A percentile compares a stretch with the other conserved stretches of the same genome.
Conservation (phyloP, 2,329 filamentous ascomycete genomes). For the Trichoderma sp. region DNA sequence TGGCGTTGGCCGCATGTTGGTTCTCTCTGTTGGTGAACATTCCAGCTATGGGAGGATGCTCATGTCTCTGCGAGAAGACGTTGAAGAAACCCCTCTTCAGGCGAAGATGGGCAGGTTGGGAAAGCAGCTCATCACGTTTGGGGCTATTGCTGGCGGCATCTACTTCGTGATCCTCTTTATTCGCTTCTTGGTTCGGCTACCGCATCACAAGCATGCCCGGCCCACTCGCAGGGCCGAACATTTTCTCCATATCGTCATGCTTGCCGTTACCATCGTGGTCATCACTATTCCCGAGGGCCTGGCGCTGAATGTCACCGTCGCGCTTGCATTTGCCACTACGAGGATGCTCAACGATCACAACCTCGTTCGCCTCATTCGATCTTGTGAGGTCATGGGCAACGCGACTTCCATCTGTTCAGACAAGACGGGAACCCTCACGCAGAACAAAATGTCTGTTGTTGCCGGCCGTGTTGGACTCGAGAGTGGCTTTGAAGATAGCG, state of each 20-base stretch:
- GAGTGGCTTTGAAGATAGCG: conserved; percentile 44
- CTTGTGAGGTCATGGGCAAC: conserved; percentile 68
- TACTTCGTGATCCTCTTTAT: conserved; percentile 50
- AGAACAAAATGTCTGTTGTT: conserved; percentile 66
- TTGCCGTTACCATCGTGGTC: conserved; percentile 62
- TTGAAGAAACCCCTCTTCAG: conserved; percentile 77
- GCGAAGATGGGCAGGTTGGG: conserved; percentile 76
- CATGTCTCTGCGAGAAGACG: conserved; percentile 76
- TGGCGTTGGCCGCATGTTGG: conserved; percentile 74
- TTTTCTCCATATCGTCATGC: conserved; percentile 63
- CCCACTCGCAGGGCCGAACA: conserved; percentile 57
- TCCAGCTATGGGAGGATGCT: conserved; percentile 77
- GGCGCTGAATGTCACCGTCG: conserved; percentile 63
- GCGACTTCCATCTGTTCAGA: conserved; percentile 67
- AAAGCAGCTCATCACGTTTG: conserved; percentile 66
- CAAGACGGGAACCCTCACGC: conserved; percentile 68
- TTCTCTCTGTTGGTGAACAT: conserved; percentile 73
- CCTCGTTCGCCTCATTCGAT: conserved; percentile 60
- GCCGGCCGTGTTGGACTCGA: conserved; percentile 56
- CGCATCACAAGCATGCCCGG: conserved; percentile 42
- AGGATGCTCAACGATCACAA: conserved; percentile 67
- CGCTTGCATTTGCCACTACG: conserved; percentile 65
- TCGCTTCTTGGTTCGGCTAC: conserved; percentile 43
- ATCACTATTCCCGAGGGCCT: conserved; percentile 65
- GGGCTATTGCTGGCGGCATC: conserved; percentile 46